Base-by-base conservation (phyloP, 129 eudicot genomes). In the Arctium lappa region DNA sequence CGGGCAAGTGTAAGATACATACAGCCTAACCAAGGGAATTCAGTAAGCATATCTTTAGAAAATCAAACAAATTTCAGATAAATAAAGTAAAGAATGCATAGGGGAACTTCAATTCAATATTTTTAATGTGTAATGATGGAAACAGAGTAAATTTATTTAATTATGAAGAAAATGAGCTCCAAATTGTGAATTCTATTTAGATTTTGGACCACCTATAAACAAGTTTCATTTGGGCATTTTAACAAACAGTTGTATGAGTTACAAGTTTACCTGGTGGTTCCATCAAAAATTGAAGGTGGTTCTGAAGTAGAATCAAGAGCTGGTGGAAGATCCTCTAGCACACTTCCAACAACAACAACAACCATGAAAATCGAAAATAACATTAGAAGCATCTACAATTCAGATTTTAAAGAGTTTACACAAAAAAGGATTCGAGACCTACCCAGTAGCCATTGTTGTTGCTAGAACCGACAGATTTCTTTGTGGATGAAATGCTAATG, bases 251-350 rank as follows among this genome's bases (percentile, higher is more conserved):
- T 46, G 56, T 4, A 6, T n/a, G 70, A 30, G 39, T 6, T 65
- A 42, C 8, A 62, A 7, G 30, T 5, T 30, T 82, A 87, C 96
- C 98, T 92, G 56, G 91, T 89, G 10, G 90, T 92, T 79, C 98
- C 98, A 86, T 94, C 98, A 69, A 94, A 94, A 63, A 94, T 75
- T 29, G 95, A 72, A 82, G 98, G 98, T 72, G 98, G 95, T 80
- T 94, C 91, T 73, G 98, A 94, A 72, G 91, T 85, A 83, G 97
- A 94, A 90, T 88, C 92, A 83, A 94, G 98, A 56, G 89, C 89
- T 68, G 92, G 97, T 78, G 98, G 97, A 86, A 94, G 89, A 77
- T 80, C 89, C 85, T 90, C 91, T 80, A 86, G 89, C 91, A 86
- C 86, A 79, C 85, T 89, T 76, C 79, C 78, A 76, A 81, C 69